Evolutionary conservation across 176 grass and related monocot genomes (phyloP).

Genomic region (Raddia distichophylla): DNA sequence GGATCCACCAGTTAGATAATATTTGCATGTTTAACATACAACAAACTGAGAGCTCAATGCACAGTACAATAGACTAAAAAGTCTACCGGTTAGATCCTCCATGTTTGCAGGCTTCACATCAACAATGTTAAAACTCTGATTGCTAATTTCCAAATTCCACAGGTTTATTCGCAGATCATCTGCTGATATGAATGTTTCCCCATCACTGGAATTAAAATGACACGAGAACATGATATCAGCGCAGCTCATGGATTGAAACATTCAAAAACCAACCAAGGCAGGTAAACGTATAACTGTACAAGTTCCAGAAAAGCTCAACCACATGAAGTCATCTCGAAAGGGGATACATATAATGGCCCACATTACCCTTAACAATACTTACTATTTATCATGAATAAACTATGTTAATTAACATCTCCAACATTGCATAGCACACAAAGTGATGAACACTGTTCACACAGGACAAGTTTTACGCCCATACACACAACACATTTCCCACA

Average conservation of each 20-base stretch:
- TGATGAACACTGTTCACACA: not conserved
- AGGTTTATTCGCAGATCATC: conserved; percentile 92
- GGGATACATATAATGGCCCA: not conserved
- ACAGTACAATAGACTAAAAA: not conserved
- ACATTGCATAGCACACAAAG: conserved; percentile 12
- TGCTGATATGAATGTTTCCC: conserved; percentile 86
- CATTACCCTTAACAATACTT: not conserved
- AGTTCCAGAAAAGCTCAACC: conserved; percentile 18
- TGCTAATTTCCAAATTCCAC: conserved; percentile 91
- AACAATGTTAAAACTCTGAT: conserved; percentile 90
- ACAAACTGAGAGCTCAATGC: conserved; percentile 3
- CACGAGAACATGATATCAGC: conserved; percentile 40
- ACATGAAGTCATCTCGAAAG: conserved; percentile 19
- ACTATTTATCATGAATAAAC: conserved; percentile 8
- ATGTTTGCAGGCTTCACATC: conserved; percentile 91
- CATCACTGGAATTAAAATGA: conserved; percentile 56
- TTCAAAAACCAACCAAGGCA: conserved; percentile 24
- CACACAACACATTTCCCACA: not conserved
- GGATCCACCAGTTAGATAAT: conserved; percentile 45
- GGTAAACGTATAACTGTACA: conserved; percentile 7
- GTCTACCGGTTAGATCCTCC: conserved; percentile 87
- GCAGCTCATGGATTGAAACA: conserved; percentile 9
- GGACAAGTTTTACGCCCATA: not conserved
- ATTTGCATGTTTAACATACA: conserved; percentile 11
- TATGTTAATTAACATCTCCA: conserved; percentile 8